Conservation (phyloP, 306 rosid species). For the Potentilla sterilis region DNA sequence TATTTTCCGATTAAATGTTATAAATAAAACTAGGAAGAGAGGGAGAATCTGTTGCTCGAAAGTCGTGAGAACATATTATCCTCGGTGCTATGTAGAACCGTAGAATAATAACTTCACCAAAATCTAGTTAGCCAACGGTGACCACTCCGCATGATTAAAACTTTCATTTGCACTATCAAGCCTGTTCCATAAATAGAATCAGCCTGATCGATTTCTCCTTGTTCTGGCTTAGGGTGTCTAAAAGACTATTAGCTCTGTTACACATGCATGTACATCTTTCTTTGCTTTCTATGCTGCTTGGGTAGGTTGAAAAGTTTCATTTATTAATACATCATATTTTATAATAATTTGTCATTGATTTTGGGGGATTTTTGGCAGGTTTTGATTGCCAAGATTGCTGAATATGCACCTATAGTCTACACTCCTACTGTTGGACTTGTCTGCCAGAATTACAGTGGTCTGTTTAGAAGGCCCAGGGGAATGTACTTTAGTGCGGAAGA, state of each 20-base stretch:
- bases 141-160: neutral
- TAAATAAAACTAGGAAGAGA: neutral
- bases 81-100: neutral
- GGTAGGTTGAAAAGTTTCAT: neutral
- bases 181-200: neutral
- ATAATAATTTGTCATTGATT: constrained; percentile 22
- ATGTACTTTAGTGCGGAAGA: constrained; percentile 97
- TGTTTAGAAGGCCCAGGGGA: constrained; percentile 98
- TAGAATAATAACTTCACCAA: neutral
- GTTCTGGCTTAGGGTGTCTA: neutral
- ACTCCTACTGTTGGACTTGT: constrained; percentile 99
- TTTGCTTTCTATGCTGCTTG: constrained; percentile 13
- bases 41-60: neutral
- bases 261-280: neutral
- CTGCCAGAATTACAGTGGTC: constrained; percentile 93
- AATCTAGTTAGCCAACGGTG: neutral
- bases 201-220: neutral
- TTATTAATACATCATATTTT: neutral
- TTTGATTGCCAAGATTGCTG: constrained; percentile 88
- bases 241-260: neutral
- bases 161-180: neutral
- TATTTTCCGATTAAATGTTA: neutral
- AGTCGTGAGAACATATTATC: neutral
- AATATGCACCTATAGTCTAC: constrained; percentile 92
- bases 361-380: constrained; percentile 89